Base-by-base conservation (phyloP, 2,329 filamentous ascomycete species). In the Aspergillus thermomutatus region DNA sequence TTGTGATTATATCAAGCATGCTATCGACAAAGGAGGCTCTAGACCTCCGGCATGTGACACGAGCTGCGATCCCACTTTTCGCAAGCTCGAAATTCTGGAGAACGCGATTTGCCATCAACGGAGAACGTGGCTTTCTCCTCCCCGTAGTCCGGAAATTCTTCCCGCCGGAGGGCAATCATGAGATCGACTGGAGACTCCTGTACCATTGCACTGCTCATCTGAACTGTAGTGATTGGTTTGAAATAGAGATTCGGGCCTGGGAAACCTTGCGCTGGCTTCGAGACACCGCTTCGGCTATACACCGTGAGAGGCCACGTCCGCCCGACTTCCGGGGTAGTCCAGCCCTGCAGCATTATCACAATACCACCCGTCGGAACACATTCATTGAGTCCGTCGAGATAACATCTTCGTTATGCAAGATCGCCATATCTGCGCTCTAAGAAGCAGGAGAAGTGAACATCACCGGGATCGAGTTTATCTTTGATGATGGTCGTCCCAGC, bases 341-440 rank as follows among this genome's bases (percentile, higher is more conserved):
- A 34, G 57, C 54, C 19, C 26, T 57, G n/a, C 50, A 61, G 31
- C 50, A 61, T 34, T 61, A 61, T 25, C 57, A 61, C 37, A 49
- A 52, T 11, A 48, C 55, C 34, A 7, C 6, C 6, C 21, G 19
- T 28, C 23, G 41, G 14, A 34, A 41, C 21, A 54, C 40, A 8
- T 41, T 31, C 10, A 34, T 40, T 11, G 46, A 57, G 21, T 28
- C 23, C 5, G 52, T 54, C 0, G 27, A 51, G 4, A 43, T 51
- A 23, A 26, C 21, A 3, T 28, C 51, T 8, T 28, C 41, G 4
- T 17, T 57, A 10, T 26, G 21, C 28, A n/a, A 48, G 2, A 48
- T 57, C 17, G 52, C 48, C 10, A 41, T 57, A n/a, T 57, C 55
- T 17, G 51, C 31, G 3, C 17, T 28, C 17, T 27, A 52, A 31